These are phyloP conservation scores for Citrullus amarus DNA, from an alignment of 306 rosid genomes.

Conservation along the genomic window DNA sequence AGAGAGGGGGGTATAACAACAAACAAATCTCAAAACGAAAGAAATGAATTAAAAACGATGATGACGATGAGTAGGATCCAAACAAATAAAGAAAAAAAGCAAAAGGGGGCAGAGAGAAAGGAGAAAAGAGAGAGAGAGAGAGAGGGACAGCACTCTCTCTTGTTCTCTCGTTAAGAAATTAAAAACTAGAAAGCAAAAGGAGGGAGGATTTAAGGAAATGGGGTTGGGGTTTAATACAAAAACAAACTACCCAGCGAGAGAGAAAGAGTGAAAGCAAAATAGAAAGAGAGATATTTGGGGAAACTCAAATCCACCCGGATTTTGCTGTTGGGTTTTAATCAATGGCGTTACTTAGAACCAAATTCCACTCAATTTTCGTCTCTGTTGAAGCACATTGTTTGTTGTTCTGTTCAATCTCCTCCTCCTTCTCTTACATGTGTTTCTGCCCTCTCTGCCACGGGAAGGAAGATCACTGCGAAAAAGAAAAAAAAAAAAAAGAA, in stretches of 20 bases:
- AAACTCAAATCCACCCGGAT: conserved; percentile 10
- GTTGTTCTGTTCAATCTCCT: background rate
- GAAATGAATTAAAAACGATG: background rate
- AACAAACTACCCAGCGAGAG: conserved; percentile 1
- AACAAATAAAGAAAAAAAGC: background rate
- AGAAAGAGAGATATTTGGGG: background rate
- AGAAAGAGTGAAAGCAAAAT: background rate
- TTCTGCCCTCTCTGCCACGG: background rate
- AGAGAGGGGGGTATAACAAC: background rate
- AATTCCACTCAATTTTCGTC: background rate
- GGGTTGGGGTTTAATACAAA: conserved; percentile 1
- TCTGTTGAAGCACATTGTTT: background rate
- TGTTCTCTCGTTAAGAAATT: background rate
- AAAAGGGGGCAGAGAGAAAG: background rate
- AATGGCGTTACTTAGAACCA: background rate
- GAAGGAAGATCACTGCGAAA: background rate
- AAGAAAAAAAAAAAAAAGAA: background rate
- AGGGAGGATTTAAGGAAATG: background rate
- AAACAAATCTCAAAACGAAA: background rate
- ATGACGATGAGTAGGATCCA: conserved; percentile 8
- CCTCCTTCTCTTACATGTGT: background rate
- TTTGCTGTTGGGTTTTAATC: background rate
- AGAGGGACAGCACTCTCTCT: background rate
- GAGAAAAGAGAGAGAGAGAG: background rate
- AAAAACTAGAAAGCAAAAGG: background rate